A percentile compares a stretch with the other conserved stretches of the same genome.
Evolutionary conservation across 108 stramenopile genomes (phyloP).

Genomic region (Seminavis robusta): DNA sequence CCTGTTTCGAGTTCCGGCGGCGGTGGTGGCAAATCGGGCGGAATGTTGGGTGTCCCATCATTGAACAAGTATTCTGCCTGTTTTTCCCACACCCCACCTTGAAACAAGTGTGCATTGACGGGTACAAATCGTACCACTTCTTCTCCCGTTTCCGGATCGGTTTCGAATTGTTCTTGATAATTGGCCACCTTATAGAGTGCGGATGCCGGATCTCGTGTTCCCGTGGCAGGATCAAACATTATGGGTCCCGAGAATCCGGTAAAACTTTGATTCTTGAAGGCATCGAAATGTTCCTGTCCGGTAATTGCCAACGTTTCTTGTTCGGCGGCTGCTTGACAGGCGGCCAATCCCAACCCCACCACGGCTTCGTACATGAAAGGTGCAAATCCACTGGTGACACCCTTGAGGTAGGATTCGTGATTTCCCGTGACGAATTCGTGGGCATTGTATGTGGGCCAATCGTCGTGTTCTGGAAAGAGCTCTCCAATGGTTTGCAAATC

Average conservation of each 20-base stretch:
- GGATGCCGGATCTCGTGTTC: slow-evolving; percentile 30
- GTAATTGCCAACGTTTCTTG: slow-evolving; percentile 15
- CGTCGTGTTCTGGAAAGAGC: neutral
- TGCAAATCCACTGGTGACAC: neutral
- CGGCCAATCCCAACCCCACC: slow-evolving; percentile 50
- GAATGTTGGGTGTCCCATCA: slow-evolving; percentile 30
- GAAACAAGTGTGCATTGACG: slow-evolving; percentile 29
- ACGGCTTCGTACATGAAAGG: slow-evolving; percentile 51
- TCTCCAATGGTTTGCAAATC: slow-evolving; percentile 20
- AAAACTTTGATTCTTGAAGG: slow-evolving; percentile 22
- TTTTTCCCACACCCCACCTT: slow-evolving; percentile 25
- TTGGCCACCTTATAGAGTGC: slow-evolving; percentile 42
- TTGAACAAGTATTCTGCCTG: slow-evolving; percentile 29
- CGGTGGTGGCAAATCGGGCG: slow-evolving; percentile 35
- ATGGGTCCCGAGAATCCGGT: slow-evolving; percentile 37
- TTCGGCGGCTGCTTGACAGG: slow-evolving; percentile 10
- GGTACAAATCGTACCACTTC: neutral
- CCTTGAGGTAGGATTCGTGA: neutral
- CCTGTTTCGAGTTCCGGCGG: slow-evolving; percentile 12
- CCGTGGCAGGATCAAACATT: slow-evolving; percentile 34
- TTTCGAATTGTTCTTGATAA: neutral
- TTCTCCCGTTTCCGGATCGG: too few species aligned
- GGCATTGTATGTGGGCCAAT: neutral
- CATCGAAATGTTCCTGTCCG: slow-evolving; percentile 34
- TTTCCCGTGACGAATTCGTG: too few species aligned